Base-by-base conservation (phyloP, 2,329 filamentous ascomycete genomes). In the Nothophoma quercina region DNA sequence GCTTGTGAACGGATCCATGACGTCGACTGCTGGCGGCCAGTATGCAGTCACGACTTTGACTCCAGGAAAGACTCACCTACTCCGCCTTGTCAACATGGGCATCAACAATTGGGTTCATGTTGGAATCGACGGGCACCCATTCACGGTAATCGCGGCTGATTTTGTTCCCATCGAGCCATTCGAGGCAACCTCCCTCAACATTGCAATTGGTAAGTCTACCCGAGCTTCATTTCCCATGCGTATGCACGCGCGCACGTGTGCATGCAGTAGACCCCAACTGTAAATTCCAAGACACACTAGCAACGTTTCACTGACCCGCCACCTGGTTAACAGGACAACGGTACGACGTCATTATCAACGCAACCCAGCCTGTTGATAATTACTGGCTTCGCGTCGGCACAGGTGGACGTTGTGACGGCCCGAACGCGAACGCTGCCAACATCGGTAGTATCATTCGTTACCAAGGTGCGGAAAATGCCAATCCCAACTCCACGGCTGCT, bases 1-100 rank as follows among this genome's bases (percentile, higher is more conserved):
- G 2, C 64, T 72, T 76, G 75, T 83, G 19, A 82, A 83, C 60
- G 87, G 87, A 33, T 85, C 84, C 49, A 86, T 82, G 75, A 72
- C 62, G 30, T 70, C 66, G 25, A 16, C 49, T 16, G 60, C 39
- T 23, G 71, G 70, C 16, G 70, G 70, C n/a, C 51, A 65, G 18
- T 71, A 73, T 22, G 63, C 65, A n/a, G 66, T 66, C 15, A 73
- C 69, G 1, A 65, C 55, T 5, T 54, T 78, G 26, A 66, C 64
- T 1, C 67, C 68, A 10, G 77, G 77, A 28, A 78, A 78, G 44
- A 69, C 69, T 38, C 78, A 80, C 52, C 64, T 73, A n/a, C 62
- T 80, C n/a, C 73, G 77, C 13, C 65, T 80, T 2, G 66, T 78
- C 48, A 80, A 80, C 21, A 59, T 59, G 32, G 65, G 64, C 13